Conservation (phyloP, 2,329 filamentous ascomycete genomes). For the Periconia sp. region DNA sequence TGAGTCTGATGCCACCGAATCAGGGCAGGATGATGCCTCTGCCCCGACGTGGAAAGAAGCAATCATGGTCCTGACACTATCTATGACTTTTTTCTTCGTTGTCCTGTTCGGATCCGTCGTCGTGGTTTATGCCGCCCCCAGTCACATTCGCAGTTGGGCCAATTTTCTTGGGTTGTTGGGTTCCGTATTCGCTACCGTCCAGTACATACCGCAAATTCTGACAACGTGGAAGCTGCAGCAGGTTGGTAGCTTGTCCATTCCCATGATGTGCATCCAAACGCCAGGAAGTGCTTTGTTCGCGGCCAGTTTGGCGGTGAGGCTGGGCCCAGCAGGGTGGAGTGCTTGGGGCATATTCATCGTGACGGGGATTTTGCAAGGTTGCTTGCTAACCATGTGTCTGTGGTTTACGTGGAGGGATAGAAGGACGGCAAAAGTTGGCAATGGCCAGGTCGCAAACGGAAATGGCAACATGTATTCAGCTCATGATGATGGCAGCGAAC, state of each 20-base stretch:
- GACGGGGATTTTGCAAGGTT: slow-evolving; percentile 82
- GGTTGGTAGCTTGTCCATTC: slow-evolving; percentile 87
- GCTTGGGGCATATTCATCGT: slow-evolving; percentile 91
- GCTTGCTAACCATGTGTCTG: slow-evolving; percentile 76
- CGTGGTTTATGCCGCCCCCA: slow-evolving; percentile 65
- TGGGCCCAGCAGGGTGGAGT: slow-evolving; percentile 87
- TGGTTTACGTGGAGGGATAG: slow-evolving; percentile 66
- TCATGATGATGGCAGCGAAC: slow-evolving; percentile 8
- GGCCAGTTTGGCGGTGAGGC: slow-evolving; percentile 74
- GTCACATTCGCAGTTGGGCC: slow-evolving; percentile 74
- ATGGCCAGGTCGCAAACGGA: slow-evolving; percentile 3
- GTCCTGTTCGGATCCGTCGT: slow-evolving; percentile 66
- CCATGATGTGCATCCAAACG: slow-evolving; percentile 98
- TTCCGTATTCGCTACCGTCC: slow-evolving; percentile 76
- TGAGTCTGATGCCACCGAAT: slow-evolving; percentile 24
- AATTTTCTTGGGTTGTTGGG: slow-evolving; percentile 81
- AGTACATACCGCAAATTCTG: slow-evolving; percentile 94
- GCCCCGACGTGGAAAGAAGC: slow-evolving; percentile 73
- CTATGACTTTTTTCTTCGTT: slow-evolving; percentile 73
- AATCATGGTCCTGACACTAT: slow-evolving; percentile 70
- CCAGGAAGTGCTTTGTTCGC: slow-evolving; percentile 91
- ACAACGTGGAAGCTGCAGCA: slow-evolving; percentile 85
- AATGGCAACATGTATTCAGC: background rate
- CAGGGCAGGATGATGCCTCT: slow-evolving; percentile 18
- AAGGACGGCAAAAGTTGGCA: slow-evolving; percentile 27